Evolutionary conservation across 2,329 filamentous ascomycete genomes (phyloP), one percentile per base, ranked within the genome.

Genomic region (Phyllosticta citribraziliensis): DNA sequence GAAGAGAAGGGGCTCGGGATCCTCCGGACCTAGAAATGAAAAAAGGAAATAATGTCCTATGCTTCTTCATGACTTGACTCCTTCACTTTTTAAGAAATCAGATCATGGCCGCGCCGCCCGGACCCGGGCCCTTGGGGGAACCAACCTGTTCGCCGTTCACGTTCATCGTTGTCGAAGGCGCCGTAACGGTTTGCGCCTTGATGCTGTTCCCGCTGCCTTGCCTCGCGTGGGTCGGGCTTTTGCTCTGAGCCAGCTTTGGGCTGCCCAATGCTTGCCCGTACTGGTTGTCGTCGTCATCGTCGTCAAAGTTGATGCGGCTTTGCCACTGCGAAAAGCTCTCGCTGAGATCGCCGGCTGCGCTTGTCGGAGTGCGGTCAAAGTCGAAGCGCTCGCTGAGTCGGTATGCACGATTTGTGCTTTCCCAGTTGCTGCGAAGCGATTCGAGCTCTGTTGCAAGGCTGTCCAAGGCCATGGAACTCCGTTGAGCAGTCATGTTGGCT

Each of bases 341-440:
- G 57, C 67, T 69, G 14, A 72, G 47, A 19, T 70, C 70, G 35
- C 66, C 67, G 52, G 69, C 69, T 54, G 71, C 70, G 22, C 64
- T 73, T 2, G 72, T 74, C 9, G 75, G 73, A 1, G 72, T 75
- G 50, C 73, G 78, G 61, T 96, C 92, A 67, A 95, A 92, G 71
- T 97, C 92, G 68, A 96, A 95, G 57, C 88, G 86, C 69, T 88
- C 92, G 74, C 90, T 96, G 53, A 97, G 78, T 24, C 94, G 88
- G 74, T 97, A 97, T 69, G 90, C 95, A 75, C 95, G 94, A 77
- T 93, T 97, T 12, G 91, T 96, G 50, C 88, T 90, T 76, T 97
- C 91, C 94, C 94, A 99, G 69, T 97, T 92, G 58, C 81, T 89
- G 58, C 93, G 85, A 55, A 99, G 80, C 12, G 89, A 88, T 72